A percentile compares a stretch with the other conserved stretches of the same genome.
Conservation (phyloP, 176 grass and related monocot species). For the Eleusine coracana region DNA sequence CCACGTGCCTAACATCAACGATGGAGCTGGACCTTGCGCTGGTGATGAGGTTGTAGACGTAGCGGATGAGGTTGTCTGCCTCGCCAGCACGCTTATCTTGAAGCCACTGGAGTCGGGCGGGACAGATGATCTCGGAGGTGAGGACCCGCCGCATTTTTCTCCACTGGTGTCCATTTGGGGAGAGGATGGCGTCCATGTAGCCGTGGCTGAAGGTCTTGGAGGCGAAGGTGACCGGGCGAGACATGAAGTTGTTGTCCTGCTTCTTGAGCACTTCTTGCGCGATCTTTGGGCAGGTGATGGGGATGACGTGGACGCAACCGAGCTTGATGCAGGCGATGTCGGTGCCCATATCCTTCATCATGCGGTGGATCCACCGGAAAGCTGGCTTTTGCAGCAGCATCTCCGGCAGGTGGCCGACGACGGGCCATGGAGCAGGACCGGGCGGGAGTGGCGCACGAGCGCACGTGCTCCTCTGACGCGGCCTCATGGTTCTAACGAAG, state of each 20-base stretch:
- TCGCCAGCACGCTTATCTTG: constrained; percentile 26
- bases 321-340: constrained; percentile 54
- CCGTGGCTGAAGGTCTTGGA: constrained; percentile 17
- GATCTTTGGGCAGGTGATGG: constrained; percentile 49
- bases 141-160: constrained; percentile 59
- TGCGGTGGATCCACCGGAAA: constrained; percentile 47
- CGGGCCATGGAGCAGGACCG: constrained; percentile 40
- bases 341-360: constrained; percentile 38
- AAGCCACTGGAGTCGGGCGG: constrained; percentile 18
- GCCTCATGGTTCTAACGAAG: not conserved
- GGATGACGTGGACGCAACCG: constrained; percentile 36
- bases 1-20: not conserved
- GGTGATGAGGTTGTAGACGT: constrained; percentile 26
- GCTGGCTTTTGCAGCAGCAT: constrained; percentile 37
- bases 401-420: constrained; percentile 38
- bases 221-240: constrained; percentile 48
- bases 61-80: constrained; percentile 41
- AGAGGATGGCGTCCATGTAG: constrained; percentile 27
- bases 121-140: constrained; percentile 32
- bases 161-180: constrained; percentile 51
- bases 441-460: constrained; percentile 28
- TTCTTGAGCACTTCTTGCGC: constrained; percentile 47
- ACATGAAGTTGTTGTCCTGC: constrained; percentile 47
- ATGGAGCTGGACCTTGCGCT: too few species aligned
- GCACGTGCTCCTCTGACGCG: not conserved